A percentile compares a stretch with the other conserved stretches of the same genome.
These are phyloP conservation scores for Waltiozyma sp. DNA, from an alignment of 1,139 yeast genomes.

Conservation along the genomic window DNA sequence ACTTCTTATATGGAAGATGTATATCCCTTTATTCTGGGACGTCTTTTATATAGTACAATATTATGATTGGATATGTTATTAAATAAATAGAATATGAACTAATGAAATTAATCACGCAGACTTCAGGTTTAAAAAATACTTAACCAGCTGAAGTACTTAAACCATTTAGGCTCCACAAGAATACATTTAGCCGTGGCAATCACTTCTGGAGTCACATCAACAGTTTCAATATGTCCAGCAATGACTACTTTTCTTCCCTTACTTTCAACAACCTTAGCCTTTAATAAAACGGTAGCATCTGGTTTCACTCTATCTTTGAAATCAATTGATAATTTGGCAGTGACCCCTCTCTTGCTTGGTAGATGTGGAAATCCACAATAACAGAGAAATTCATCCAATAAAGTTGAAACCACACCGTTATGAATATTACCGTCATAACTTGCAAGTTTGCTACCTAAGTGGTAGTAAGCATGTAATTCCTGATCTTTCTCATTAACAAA, in stretches of 20 bases:
- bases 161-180: slow-evolving; percentile 74
- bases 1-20: no score
- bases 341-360: slow-evolving; percentile 86
- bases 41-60: no score
- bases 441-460: slow-evolving; percentile 54
- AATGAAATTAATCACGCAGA: not conserved
- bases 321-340: slow-evolving; percentile 63
- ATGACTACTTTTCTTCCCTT: slow-evolving; percentile 57
- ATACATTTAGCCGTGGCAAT: slow-evolving; percentile 51
- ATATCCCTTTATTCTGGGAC: no score
- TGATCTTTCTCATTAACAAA: slow-evolving; percentile 36
- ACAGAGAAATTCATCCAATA: slow-evolving; percentile 81
- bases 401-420: slow-evolving; percentile 75
- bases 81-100: not conserved
- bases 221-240: slow-evolving; percentile 15
- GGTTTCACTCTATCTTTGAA: slow-evolving; percentile 60
- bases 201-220: slow-evolving; percentile 21
- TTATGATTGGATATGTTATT: no score
- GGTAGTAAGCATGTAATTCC: slow-evolving; percentile 50
- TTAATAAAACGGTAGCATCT: slow-evolving; percentile 51
- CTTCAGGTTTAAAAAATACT: slow-evolving; percentile 19
- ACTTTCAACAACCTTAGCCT: slow-evolving; percentile 53
- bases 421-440: slow-evolving; percentile 64
- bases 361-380: slow-evolving; percentile 75
- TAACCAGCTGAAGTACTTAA: slow-evolving; percentile 57